These are phyloP conservation scores for Nepenthes gracilis DNA, from an alignment of 148 eudicot species.

Conservation along the genomic window DNA sequence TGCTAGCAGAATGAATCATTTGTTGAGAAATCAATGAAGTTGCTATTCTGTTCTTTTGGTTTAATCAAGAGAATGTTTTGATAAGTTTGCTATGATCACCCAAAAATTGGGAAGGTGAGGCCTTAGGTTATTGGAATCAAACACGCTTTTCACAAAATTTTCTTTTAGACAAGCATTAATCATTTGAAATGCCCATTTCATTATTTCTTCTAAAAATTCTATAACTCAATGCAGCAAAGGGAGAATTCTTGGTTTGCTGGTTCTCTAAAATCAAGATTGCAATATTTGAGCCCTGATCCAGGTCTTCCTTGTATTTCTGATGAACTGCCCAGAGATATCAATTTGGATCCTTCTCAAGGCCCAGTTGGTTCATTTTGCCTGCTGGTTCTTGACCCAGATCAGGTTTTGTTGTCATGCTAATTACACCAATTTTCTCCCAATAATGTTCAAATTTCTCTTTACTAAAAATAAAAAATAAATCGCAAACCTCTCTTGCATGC, in stretches of 20 bases:
- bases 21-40: too few species aligned
- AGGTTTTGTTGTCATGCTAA: constrained; percentile 27
- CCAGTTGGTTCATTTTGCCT: constrained; percentile 71
- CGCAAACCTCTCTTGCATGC: constrained; percentile 9
- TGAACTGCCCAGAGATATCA: constrained; percentile 21
- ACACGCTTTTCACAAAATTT: too few species aligned
- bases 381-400: constrained; percentile 65
- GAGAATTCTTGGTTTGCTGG: constrained; percentile 81
- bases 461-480: neutral
- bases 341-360: constrained; percentile 59
- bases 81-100: too few species aligned
- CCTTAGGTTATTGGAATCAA: too few species aligned
- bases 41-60: too few species aligned
- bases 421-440: neutral
- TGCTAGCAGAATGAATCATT: too few species aligned
- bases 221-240: constrained; percentile 40
- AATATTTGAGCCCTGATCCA: constrained; percentile 68
- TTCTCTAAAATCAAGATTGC: constrained; percentile 53
- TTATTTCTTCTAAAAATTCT: too few species aligned
- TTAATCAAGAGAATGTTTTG: too few species aligned
- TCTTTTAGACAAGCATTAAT: too few species aligned
- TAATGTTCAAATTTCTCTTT: neutral
- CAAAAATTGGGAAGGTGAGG: too few species aligned
- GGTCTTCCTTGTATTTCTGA: constrained; percentile 53
- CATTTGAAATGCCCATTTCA: too few species aligned